Base-by-base conservation (phyloP, 495 filamentous ascomycete species). In the Talaromyces proteolyticus region DNA sequence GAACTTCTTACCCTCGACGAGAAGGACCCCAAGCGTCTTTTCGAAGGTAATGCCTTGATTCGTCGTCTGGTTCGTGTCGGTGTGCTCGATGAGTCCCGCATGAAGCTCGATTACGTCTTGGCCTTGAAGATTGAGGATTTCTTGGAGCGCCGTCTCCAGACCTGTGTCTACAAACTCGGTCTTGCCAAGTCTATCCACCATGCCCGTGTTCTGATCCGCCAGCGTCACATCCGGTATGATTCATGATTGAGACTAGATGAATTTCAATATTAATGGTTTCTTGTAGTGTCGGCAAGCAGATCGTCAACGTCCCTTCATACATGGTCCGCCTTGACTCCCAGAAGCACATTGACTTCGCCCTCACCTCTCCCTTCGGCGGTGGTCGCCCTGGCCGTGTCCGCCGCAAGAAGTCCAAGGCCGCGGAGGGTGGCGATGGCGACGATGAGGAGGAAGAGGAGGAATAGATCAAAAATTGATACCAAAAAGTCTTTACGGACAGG, bases 71-170 rank as follows among this genome's bases (percentile, higher is more conserved):
- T 98, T 62, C 94, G 93, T 73, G 91, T 97, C 68, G 93, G 93
- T 88, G 93, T 98, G 67, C 88, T 98, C 70, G 93, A 98, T 71
- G 93, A 98, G 81, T 87, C 89, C 72, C 93, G 94, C 83, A 98
- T 97, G 94, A 98, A 96, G 87, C 91, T 98, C 80, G 93, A 98
- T 94, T 98, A 98, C 88, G 93, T 98, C 67, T 81, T 98, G 64
- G 93, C 93, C 72, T 86, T 98, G 55, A 91, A 91, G 78, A 85
- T 88, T 64, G 94, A 98, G 74, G 93, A 98, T 72, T 98, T 98
- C 85, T 82, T 98, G 76, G 93, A 98, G 86, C 91, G 93, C 63
- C 89, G 93, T 77, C 91, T 98, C 58, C 80, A 98, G 83, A 98
- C 93, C 61, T 96, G 93, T 66, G 93, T 98, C 69, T 97, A 95